Conservation (phyloP, 805 yeast species). For the Starmerella vaccinii region DNA sequence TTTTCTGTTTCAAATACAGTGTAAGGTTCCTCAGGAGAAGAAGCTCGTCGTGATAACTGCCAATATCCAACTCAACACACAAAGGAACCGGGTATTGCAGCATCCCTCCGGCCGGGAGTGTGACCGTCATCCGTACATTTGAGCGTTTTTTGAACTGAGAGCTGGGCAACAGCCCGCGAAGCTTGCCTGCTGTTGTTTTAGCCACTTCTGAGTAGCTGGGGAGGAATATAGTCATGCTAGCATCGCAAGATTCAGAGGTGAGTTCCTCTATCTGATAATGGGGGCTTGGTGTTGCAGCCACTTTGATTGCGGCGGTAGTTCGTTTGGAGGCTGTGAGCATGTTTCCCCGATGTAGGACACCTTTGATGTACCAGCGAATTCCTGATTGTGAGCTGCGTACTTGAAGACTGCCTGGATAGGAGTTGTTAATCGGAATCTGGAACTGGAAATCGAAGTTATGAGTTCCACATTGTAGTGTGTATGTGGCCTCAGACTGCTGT, state of each 20-base stretch:
- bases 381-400: conserved; percentile 14
- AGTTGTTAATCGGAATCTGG: conserved; percentile 15
- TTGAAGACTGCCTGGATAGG: conserved; percentile 16
- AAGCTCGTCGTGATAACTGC: conserved; percentile 10
- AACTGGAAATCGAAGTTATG: conserved; percentile 19
- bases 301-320: conserved; percentile 8
- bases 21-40: conserved; percentile 7
- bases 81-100: conserved; percentile 15
- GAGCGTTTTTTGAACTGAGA: conserved; percentile 7
- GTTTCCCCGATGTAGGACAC: conserved; percentile 18
- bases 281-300: conserved; percentile 13
- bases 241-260: background rate
- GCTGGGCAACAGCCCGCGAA: conserved; percentile 17
- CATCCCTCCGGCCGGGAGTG: conserved; percentile 16
- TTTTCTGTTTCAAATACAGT: conserved; percentile 17
- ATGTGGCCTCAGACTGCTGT: conserved; percentile 7
- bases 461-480: conserved; percentile 17
- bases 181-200: conserved; percentile 15
- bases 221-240: conserved; percentile 3
- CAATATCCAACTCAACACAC: conserved; percentile 7
- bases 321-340: conserved; percentile 9
- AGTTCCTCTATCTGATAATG: background rate
- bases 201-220: conserved; percentile 17
- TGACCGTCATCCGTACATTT: conserved; percentile 6
- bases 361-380: conserved; percentile 22